Base-by-base conservation (phyloP, 2,329 filamentous ascomycete species). In the Aureobasidium musti region DNA sequence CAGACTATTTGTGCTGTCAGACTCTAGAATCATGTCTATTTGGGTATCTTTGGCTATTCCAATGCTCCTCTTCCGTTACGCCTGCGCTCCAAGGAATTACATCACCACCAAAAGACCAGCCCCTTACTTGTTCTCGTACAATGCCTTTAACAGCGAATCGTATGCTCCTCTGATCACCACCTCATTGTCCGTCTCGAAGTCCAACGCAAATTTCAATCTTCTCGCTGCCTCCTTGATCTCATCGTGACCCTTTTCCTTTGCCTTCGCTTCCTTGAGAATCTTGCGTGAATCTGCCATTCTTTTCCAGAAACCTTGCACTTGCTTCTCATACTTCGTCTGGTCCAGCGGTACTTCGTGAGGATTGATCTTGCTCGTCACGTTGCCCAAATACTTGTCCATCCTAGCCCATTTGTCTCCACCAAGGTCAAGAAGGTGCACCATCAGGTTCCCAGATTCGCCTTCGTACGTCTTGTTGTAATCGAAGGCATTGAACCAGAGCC, bases 381-480 rank as follows among this genome's bases (percentile, higher is more conserved):
- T 35, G 2, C 61, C 67, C 23, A 74, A 33, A 19, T 68, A 72
- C 33, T 69, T 68, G 11, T 65, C 54, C 68, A 75, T 71, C 6
- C 53, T 63, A 43, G 63, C 65, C 71, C 73, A 72, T 52, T 72
- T 67, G 35, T 70, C 65, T 47, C 70, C 70, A 23, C 69, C 67
- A 14, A 73, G 61, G 28, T 68, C 67, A 13, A 71, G 69, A 53
- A 75, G 71, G 39, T 72, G 70, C 7, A 68, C 67, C 37, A 71
- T 65, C 56, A 74, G 73, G 63, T 76, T 73, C 11, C 75, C 73
- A 35, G 71, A 70, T 49, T 67, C 72, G 69, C 5, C 70, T 73
- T 70, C 67, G 37, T 63, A 68, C 8, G 33, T 69, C 37, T 39
- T 56, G 2, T 81, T 82, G 3, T 82, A 72, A 30, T 69, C 64